phyloP scores from a whole-genome alignment of 2,329 filamentous ascomycete genomes.

The Elsinoe ampelina region DNA sequence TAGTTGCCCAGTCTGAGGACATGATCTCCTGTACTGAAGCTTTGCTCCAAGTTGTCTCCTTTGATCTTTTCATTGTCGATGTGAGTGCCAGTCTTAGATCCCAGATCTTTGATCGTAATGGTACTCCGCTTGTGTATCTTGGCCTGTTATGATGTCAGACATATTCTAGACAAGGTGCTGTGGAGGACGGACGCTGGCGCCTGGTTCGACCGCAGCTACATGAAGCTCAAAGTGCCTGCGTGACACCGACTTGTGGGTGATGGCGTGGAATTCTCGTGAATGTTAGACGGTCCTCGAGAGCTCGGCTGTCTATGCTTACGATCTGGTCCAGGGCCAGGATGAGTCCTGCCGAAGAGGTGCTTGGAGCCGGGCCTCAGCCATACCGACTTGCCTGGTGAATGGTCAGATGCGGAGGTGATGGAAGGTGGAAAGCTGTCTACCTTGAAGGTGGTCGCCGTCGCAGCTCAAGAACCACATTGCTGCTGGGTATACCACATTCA shows the following conservation, averaged over 20 bases:
- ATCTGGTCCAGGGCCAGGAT: conserved; percentile 40
- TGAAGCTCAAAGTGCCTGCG: conserved; percentile 76
- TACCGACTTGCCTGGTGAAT: conserved; percentile 52
- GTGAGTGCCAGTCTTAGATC: conserved; percentile 75
- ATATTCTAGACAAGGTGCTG: no score
- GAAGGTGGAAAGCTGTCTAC: conserved; percentile 16
- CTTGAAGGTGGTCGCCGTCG: conserved; percentile 43
- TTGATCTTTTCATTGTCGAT: conserved; percentile 62
- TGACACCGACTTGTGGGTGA: conserved; percentile 76
- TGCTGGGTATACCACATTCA: not conserved
- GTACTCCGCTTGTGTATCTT: conserved; percentile 53
- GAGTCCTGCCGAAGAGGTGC: conserved; percentile 75
- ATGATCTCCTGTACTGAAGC: conserved; percentile 49
- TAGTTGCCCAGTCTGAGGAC: conserved; percentile 65
- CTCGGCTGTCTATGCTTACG: conserved; percentile 25
- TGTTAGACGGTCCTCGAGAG: not conserved
- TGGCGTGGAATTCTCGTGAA: conserved; percentile 44
- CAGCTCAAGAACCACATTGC: conserved; percentile 48
- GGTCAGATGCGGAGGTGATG: conserved; percentile 15
- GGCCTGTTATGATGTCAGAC: not conserved
- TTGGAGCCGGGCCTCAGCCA: conserved; percentile 81
- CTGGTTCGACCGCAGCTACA: conserved; percentile 55
- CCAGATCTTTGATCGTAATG: conserved; percentile 65
- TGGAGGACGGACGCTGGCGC: conserved; percentile 51
- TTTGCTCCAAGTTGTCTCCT: conserved; percentile 45